Evolutionary conservation across 768 basidiomycete species (phyloP), one percentile per base, ranked within the genome.

Genomic region (Clitopilus hobsonii): DNA sequence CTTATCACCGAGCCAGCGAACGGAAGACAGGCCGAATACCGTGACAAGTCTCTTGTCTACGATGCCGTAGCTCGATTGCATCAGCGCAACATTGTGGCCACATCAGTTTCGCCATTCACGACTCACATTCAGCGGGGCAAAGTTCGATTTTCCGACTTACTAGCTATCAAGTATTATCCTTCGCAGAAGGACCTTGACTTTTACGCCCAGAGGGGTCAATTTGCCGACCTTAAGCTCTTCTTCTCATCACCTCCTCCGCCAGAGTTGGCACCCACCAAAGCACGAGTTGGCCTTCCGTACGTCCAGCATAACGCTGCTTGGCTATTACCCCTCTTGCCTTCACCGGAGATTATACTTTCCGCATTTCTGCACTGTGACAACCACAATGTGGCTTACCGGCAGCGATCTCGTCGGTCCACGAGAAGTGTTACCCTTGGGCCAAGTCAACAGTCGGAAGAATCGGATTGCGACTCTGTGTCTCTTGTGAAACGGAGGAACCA

Each of bases 1-100:
- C 52, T 74, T 10, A 66, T 74, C 1, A 64, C 62, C n/a, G 73
- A 76, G 51, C 66, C 73, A n/a, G 65, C 72, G 18, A 54, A 58
- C 41, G 72, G 72, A 49, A 61, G 73, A 49, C 52, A 66, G 28
- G 58, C 71, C 10, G 55, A 65, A 32, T 57, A 55, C 28, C 54
- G 63, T 18, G 74, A 76, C 55, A 59, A 64, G 20, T 45, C 60
- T 3, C 58, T 67, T 6, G 61, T 77, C 7, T 72, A 72, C 30
- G 62, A 64, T 3, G 68, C 71, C 3, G 60, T 73, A 18, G 51
- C 67, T 11, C 61, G 58, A 51, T 56, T 75, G 8, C 65, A 72
- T 55, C 60, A 61, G 32, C 60, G 55, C 8, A 45, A 45, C 22
- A 16, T 45, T 11, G 41, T 45, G n/a, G 18, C 11, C 4, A 23